Evolutionary conservation across 257 asterid genomes (phyloP).

Genomic region (Mitragyna speciosa): DNA sequence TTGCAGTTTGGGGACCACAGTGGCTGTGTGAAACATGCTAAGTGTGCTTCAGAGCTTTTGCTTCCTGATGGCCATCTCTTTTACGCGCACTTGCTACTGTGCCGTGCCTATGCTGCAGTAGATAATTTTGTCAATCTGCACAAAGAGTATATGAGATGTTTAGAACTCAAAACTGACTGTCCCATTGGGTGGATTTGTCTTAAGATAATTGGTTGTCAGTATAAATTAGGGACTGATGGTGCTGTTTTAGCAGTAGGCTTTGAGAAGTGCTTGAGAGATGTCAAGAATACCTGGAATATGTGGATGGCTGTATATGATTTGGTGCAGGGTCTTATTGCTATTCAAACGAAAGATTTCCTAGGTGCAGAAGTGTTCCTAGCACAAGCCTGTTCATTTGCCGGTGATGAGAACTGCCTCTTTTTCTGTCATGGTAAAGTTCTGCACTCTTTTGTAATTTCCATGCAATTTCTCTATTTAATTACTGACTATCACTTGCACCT

Average conservation of each 20-base stretch:
- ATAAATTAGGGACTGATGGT: constrained; percentile 55
- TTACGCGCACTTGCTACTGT: constrained; percentile 78
- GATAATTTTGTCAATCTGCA: constrained; percentile 43
- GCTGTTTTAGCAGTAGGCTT: constrained; percentile 42
- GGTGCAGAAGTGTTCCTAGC: constrained; percentile 69
- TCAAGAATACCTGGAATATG: constrained; percentile 54
- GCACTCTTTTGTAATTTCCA: background rate
- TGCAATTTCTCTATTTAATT: background rate
- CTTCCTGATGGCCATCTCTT: constrained; percentile 59
- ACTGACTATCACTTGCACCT: background rate
- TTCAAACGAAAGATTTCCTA: constrained; percentile 51
- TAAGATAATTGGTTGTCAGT: constrained; percentile 64
- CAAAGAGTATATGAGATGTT: constrained; percentile 62
- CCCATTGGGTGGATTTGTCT: constrained; percentile 89
- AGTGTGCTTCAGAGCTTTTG: constrained; percentile 50
- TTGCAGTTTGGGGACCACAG: constrained; percentile 62
- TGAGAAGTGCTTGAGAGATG: constrained; percentile 69
- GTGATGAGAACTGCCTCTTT: constrained; percentile 59
- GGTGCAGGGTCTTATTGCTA: constrained; percentile 84
- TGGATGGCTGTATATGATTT: constrained; percentile 68
- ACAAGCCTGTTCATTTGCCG: constrained; percentile 69
- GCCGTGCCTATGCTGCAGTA: constrained; percentile 78
- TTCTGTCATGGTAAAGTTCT: constrained; percentile 70
- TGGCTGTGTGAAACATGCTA: constrained; percentile 60
- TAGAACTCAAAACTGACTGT: constrained; percentile 69